Conservation (phyloP, 208 protist genomes). For the Trypanosoma avium region DNA sequence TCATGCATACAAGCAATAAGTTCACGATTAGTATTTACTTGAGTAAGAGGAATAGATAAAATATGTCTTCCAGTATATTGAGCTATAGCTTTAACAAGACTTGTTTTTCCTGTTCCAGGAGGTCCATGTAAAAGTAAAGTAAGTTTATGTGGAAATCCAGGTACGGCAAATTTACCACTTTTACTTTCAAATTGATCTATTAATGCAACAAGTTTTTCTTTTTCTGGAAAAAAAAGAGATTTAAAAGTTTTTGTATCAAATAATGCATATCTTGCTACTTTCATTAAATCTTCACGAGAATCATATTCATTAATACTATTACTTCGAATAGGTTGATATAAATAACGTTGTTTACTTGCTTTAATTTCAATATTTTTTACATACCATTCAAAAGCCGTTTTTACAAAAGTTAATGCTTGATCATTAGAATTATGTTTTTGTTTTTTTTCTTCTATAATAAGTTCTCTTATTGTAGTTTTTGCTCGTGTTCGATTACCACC, state of each 20-base stretch:
- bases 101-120: conserved; percentile 95
- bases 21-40: conserved; percentile 80
- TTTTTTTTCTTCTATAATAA: conserved; percentile 8
- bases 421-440: conserved; percentile 11
- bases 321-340: conserved; percentile 60
- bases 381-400: conserved; percentile 49
- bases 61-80: conserved; percentile 79
- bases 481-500: not conserved
- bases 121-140: conserved; percentile 92
- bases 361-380: conserved; percentile 30
- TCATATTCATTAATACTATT: not conserved
- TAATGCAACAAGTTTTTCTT: conserved; percentile 70
- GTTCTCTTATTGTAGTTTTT: conserved; percentile 15
- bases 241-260: conserved; percentile 84
- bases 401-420: conserved; percentile 27
- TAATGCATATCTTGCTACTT: conserved; percentile 70
- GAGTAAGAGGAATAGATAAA: conserved; percentile 78
- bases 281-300: conserved; percentile 20
- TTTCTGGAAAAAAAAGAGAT: conserved; percentile 90
- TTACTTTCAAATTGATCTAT: conserved; percentile 79
- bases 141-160: conserved; percentile 86
- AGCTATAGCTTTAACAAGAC: conserved; percentile 89
- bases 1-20: conserved; percentile 89
- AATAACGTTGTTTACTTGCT: conserved; percentile 44
- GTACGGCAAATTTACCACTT: conserved; percentile 84